Base-by-base conservation (phyloP, 1,284 basidiomycete genomes). In the Moesziomyces sp. region DNA sequence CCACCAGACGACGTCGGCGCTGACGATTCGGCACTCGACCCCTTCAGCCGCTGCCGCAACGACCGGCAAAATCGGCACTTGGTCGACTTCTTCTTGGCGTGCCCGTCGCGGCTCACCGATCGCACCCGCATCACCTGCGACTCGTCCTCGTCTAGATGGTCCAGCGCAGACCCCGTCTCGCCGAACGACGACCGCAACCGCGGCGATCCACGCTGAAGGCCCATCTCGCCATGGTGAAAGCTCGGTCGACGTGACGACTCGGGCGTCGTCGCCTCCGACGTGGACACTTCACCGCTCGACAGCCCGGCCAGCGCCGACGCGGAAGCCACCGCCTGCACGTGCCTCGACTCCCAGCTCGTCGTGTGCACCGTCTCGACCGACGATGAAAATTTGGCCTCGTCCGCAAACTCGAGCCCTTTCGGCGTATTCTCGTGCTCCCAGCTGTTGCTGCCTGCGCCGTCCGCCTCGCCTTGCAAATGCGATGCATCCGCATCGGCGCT, bases 41-140 rank as follows among this genome's bases (percentile, higher is more conserved):
- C 42, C 38, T 64, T 73, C 47, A 60, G 38, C 13, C 64, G 70
- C 59, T 60, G 64, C 30, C 70, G 70, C 35, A 74, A 19, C 61
- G 63, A 46, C 46, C 72, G 66, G 52, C 72, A 74, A 47, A 48
- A 64, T 5, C 58, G 54, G 40, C 72, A 74, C 62, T 74, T 74
- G 66, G 44, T 62, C 44, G 72, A 66, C 59, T 74, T 74, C 23
- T 74, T 74, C 53, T 68, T 70, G 51, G 52, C 57, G 26, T 73
- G 70, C 23, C 64, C 64, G 10, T 73, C 70, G 42, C 64, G 43
- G 60, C 64, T 73, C 30, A 56, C 46, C 45, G 72, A 74, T 35
- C 66, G 66, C 52, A 65, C 51, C 0, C 62, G 58, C 21, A 64
- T 19, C 46, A 52, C 19, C 9, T 28, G 51, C 26, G 55, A 46